These are phyloP conservation scores for Coemansia sp. DNA, from an alignment of 192 early-diverging fungal genomes.

Conservation along the genomic window DNA sequence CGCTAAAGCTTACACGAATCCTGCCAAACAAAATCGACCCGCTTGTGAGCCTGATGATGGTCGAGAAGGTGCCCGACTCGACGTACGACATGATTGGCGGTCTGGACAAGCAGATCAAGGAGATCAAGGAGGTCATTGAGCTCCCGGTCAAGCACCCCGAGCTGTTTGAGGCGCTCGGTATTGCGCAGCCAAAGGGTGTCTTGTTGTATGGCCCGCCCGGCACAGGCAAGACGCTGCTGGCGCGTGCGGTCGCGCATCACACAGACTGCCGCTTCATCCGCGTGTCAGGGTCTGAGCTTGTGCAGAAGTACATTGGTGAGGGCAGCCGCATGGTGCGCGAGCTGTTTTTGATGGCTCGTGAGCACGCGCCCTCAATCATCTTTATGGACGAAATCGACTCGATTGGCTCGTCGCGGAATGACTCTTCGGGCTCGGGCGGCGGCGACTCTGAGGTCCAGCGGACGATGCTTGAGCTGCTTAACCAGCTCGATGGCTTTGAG, in stretches of 20 bases:
- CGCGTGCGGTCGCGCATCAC: conserved; percentile 89
- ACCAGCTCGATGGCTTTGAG: conserved; percentile 88
- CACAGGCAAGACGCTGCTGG: conserved; percentile 84
- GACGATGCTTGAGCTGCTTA: conserved; percentile 86
- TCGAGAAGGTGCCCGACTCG: conserved; percentile 99
- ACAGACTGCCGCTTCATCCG: conserved; percentile 90
- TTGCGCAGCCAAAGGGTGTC: conserved; percentile 99
- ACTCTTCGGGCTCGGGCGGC: conserved; percentile 66
- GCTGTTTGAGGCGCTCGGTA: conserved; percentile 95
- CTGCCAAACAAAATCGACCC: conserved; percentile 98
- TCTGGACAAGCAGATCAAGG: conserved; percentile 98
- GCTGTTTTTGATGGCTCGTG: conserved; percentile 87
- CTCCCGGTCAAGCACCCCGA: conserved; percentile 99
- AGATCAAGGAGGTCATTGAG: conserved; percentile 99
- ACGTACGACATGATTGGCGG: conserved; percentile 99
- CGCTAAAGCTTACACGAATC: conserved; percentile 91
- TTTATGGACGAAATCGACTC: conserved; percentile 94
- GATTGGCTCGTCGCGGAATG: conserved; percentile 82
- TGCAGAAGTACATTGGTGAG: conserved; percentile 93
- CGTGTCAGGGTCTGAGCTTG: conserved; percentile 85
- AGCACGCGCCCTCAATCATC: conserved; percentile 88
- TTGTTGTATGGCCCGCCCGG: conserved; percentile 88
- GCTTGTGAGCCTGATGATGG: conserved; percentile 99
- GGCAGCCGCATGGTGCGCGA: conserved; percentile 89
- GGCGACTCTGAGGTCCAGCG: conserved; percentile 89